Evolutionary conservation across 192 early-diverging fungal species (phyloP).

Genomic region (Backusella parvicylindrica): DNA sequence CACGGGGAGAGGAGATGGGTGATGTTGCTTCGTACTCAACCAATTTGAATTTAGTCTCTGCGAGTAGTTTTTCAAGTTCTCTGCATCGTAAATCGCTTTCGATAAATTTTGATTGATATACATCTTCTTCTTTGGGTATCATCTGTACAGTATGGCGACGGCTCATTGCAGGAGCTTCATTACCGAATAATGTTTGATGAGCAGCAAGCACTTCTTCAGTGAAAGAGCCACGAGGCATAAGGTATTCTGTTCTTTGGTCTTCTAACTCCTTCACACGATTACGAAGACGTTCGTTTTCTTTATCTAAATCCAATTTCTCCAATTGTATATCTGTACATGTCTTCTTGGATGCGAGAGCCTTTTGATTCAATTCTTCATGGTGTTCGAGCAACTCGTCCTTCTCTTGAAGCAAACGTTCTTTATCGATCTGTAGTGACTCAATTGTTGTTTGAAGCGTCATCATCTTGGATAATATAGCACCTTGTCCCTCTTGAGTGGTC

Average conservation of each 20-base stretch:
- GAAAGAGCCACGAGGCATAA: constrained; percentile 27
- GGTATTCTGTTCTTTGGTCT: constrained; percentile 23
- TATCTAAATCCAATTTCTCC: constrained; percentile 24
- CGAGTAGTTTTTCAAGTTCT: constrained; percentile 37
- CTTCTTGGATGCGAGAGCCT: constrained; percentile 25
- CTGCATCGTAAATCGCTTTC: constrained; percentile 36
- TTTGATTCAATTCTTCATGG: constrained; percentile 27
- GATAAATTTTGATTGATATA: constrained; percentile 33
- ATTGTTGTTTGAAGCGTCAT: constrained; percentile 20
- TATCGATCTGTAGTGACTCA: constrained; percentile 29
- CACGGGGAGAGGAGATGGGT: constrained; percentile 19
- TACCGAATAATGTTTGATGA: constrained; percentile 15
- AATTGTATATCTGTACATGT: constrained; percentile 33
- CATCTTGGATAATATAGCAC: constrained; percentile 30
- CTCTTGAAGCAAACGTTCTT: constrained; percentile 20
- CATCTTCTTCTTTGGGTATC: background rate
- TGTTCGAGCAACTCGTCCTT: constrained; percentile 18
- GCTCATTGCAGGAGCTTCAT: constrained; percentile 4
- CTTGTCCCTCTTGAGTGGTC: constrained; percentile 19
- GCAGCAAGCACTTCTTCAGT: constrained; percentile 33
- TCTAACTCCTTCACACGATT: constrained; percentile 21
- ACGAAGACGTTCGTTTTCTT: constrained; percentile 9
- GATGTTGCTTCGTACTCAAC: constrained; percentile 25
- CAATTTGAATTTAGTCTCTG: constrained; percentile 37
- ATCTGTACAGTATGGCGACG: constrained; percentile 33